Conservation (phyloP, 148 eudicot genomes). For the Spergularia marina region DNA sequence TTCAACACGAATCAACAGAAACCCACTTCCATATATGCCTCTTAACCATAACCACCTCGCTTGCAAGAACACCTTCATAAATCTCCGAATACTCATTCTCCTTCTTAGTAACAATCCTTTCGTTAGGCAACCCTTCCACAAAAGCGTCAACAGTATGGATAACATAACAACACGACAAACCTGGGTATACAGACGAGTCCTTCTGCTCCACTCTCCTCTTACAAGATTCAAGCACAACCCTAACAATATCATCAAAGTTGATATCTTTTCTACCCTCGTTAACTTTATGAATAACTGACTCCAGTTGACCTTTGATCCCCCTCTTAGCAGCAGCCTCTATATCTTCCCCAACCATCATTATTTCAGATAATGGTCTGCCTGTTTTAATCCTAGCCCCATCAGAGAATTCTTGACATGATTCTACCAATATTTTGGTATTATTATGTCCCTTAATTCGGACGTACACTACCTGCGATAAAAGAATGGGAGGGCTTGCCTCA, state of each 20-base stretch:
- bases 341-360: conserved; percentile 62
- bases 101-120: conserved; percentile 65
- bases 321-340: conserved; percentile 49
- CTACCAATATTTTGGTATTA: conserved; percentile 34
- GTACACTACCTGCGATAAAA: conserved; percentile 58
- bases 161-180: conserved; percentile 75
- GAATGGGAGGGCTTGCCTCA: conserved; percentile 63
- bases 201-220: conserved; percentile 66
- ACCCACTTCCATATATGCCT: conserved; percentile 94
- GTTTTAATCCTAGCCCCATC: conserved; percentile 55
- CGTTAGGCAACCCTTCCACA: conserved; percentile 77
- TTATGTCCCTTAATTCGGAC: conserved; percentile 34
- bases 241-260: conserved; percentile 32
- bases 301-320: conserved; percentile 71
- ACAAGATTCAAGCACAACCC: conserved; percentile 53
- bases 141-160: conserved; percentile 66
- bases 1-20: conserved; percentile 41
- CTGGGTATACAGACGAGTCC: conserved; percentile 70
- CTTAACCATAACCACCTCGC: conserved; percentile 50
- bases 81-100: conserved; percentile 47
- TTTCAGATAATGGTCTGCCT: conserved; percentile 56
- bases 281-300: conserved; percentile 25
- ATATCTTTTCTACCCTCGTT: neutral
- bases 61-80: conserved; percentile 27
- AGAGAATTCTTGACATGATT: conserved; percentile 73